Conservation (phyloP, 495 filamentous ascomycete genomes). For the Penicillium dipodomyicola region DNA sequence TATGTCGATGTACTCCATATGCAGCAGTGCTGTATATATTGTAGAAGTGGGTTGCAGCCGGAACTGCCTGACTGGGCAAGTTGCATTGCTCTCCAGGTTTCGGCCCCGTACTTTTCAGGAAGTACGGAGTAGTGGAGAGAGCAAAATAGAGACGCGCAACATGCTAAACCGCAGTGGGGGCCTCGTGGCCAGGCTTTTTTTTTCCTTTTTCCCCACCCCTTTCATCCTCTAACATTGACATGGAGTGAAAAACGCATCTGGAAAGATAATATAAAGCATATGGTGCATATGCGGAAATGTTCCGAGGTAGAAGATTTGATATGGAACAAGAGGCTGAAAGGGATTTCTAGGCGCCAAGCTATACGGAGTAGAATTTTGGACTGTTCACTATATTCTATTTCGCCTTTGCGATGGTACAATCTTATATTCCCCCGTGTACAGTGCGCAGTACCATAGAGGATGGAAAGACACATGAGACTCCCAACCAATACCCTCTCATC, state of each 20-base stretch:
- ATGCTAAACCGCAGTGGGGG: not conserved
- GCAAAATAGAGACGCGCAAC: conserved; percentile 7
- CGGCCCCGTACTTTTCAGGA: conserved; percentile 15
- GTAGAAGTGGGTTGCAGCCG: conserved; percentile 8
- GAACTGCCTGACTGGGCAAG: conserved; percentile 28
- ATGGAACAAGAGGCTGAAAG: not conserved
- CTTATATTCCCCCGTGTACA: not conserved
- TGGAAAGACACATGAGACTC: not conserved
- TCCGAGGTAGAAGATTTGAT: not conserved
- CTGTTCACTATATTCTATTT: not conserved
- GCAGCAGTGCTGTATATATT: not conserved
- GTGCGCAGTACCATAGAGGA: not conserved
- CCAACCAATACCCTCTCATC: not conserved
- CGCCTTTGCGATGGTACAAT: not conserved
- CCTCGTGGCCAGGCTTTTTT: not conserved
- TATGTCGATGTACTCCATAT: not conserved
- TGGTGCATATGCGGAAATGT: not conserved
- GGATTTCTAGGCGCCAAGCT: not conserved
- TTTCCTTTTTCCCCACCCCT: not conserved
- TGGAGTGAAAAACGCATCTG: not conserved
- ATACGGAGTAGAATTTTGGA: not conserved
- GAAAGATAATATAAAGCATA: not conserved
- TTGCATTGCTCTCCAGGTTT: conserved; percentile 20
- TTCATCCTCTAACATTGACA: not conserved
- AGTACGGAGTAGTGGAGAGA: not conserved